Evolutionary conservation across 2,329 filamentous ascomycete genomes (phyloP), one percentile per base, ranked within the genome.

Genomic region (Calonectria multiphialidica): DNA sequence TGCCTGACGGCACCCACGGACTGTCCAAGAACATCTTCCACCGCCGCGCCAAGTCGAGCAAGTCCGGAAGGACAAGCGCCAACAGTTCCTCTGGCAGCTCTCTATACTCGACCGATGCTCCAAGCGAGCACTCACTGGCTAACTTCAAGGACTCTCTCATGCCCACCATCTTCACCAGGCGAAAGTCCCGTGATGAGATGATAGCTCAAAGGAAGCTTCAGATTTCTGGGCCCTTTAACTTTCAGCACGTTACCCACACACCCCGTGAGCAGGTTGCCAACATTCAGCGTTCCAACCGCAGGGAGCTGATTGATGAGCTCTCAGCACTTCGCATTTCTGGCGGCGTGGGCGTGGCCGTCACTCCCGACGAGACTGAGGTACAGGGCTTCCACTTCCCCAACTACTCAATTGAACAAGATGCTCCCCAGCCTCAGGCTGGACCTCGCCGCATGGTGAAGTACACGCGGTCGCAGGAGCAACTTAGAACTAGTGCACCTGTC

Each of bases 201-300:
- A 63, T 75, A 64, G 53, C 74, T 4, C 75, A 80, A 66, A 88
- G 82, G 77, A 87, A 85, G 73, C 78, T 88, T 62, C 87, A 88
- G 66, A 93, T 93, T 66, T 93, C 91, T 1, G 88, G 85, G 1
- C 91, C 91, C 3, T 93, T 91, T 82, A 92, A 93, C 83, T 93
- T 93, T 72, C 90, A 92, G 78, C 91, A 93, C 80, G 86, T 93
- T 40, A 87, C 89, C 5, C 90, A 92, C 79, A 90, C 88, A 15
- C 84, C 86, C 15, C 87, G 87, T 57, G 87, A 91, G 35, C 84
- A 87, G 62, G 71, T 88, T 3, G 81, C 86, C 5, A 83, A 83
- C 68, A 72, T 87, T 8, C 82, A 85, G 49, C 81, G 83, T 33
- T 76, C 82, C 3, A 87, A 83, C 75, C 84, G 84, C 18, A 80